Base-by-base conservation (phyloP, 495 filamentous ascomycete species). In the Aspergillus avenaceus region DNA sequence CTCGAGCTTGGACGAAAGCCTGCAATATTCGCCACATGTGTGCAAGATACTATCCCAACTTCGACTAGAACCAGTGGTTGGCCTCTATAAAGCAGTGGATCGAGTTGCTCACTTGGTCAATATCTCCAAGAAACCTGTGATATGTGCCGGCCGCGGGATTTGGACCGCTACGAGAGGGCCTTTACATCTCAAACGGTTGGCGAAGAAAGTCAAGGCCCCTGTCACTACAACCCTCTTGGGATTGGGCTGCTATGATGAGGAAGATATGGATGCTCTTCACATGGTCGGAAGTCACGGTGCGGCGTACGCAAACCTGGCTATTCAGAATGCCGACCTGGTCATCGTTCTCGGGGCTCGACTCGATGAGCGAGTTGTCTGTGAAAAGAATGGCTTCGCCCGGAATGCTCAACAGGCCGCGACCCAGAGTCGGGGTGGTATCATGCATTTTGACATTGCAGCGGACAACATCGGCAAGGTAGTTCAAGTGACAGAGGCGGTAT, bases 281-380 rank as follows among this genome's bases (percentile, higher is more conserved):
- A 84, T 84, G 81, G 70, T 84, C 1, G 81, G 81, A 48, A 84
- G 82, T 80, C 80, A 84, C 64, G 81, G 81, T 18, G 82, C 81
- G 1, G 78, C 79, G 6, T 84, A 79, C 53, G 81, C 81, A 55
- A 84, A 84, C 71, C 71, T 83, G 69, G 78, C 81, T 22, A 83
- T 84, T 62, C 81, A 84, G 61, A 77, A 84, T 59, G 77, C 81
- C 37, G 81, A 84, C 50, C 65, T 84, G 36, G 74, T 84, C 59
- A 75, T 84, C 42, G 80, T 80, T n/a, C 70, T 84, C 21, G 81
- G 81, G 48, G 81, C 79, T 12, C 76, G 81, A 24, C 83, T 84
- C 55, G 81, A 84, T 51, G 81, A 84, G 53, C 79, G 81, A 56
- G 81, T 83, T 21, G 83, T 80, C 9, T 62, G 71, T 27, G 74